phyloP scores from a whole-genome alignment of 805 yeast genomes.

The Ogataea siamensis region DNA sequence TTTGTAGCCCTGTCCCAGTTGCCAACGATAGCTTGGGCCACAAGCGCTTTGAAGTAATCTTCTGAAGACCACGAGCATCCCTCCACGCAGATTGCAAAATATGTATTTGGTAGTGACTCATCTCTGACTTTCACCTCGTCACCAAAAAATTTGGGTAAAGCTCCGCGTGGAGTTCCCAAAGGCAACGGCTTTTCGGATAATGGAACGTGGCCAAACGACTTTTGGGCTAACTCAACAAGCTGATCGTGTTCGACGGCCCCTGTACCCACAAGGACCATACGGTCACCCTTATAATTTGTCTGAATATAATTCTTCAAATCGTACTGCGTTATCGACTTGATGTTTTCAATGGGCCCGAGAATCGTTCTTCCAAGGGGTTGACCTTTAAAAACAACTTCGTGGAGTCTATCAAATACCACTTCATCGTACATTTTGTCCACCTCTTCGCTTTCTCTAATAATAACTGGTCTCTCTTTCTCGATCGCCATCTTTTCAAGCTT shows the following conservation, averaged over 20 bases:
- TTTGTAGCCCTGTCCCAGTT: slow-evolving; percentile 96
- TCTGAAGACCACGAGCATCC: slow-evolving; percentile 98
- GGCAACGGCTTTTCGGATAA: slow-evolving; percentile 55
- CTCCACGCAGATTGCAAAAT: slow-evolving; percentile 92
- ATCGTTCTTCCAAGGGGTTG: slow-evolving; percentile 97
- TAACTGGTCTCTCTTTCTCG: slow-evolving; percentile 95
- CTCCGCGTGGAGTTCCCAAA: slow-evolving; percentile 71
- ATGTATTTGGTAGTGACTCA: slow-evolving; percentile 79
- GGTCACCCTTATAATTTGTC: slow-evolving; percentile 88
- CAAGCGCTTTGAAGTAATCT: slow-evolving; percentile 91
- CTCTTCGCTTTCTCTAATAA: slow-evolving; percentile 94
- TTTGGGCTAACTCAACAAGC: slow-evolving; percentile 71
- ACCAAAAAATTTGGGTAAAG: slow-evolving; percentile 75
- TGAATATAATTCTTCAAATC: slow-evolving; percentile 79
- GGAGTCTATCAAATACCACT: slow-evolving; percentile 95
- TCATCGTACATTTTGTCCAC: slow-evolving; percentile 98
- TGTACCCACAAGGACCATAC: slow-evolving; percentile 97
- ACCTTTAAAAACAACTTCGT: slow-evolving; percentile 83
- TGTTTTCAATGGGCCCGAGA: slow-evolving; percentile 89
- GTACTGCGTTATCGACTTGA: slow-evolving; percentile 69
- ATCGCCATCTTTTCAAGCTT: slow-evolving; percentile 79
- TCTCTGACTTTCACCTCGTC: slow-evolving; percentile 86
- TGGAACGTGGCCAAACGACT: slow-evolving; percentile 71
- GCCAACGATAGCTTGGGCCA: slow-evolving; percentile 95
- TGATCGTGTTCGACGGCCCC: slow-evolving; percentile 91